Evolutionary conservation across 2,329 filamentous ascomycete genomes (phyloP), one percentile per base, ranked within the genome.

Genomic region (Penicillium crustosum): DNA sequence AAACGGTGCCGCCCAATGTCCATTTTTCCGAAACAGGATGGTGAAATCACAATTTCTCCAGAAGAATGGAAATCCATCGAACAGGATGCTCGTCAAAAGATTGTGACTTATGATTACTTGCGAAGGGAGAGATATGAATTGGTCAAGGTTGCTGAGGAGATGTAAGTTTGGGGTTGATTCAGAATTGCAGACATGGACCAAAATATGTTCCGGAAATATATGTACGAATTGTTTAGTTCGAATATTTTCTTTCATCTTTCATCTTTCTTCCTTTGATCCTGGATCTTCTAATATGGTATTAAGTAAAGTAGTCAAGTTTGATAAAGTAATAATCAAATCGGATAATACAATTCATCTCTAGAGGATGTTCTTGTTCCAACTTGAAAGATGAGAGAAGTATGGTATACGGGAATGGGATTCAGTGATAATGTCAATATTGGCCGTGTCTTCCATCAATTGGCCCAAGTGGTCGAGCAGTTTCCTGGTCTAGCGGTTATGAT

Each of bases 1-100:
- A 29, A 61, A 13, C 63, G 66, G 13, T 42, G 50, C 15, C 63
- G 66, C 10, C 43, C 50, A 35, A 69, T 59, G 25, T 44, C 59
- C 6, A 60, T 68, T 15, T 66, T 69, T 35, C 19, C 53, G 4
- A 58, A 61, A 27, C 66, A 66, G 35, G 36, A 49, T 5, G 61
- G 53, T 35, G 67, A 69, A 48, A 21, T 53, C 23, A 48, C 64
- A 6, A 33, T 64, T 6, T 47, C 50, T 10, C 39, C 52, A 1
- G 29, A 41, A 9, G 41, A 61, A 15, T 68, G 66, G 66, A 9
- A 54, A 13, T 45, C 23, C 15, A 53, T 68, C n/a, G n/a, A 50
- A 5, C 13, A 53, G 4, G 15, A 49, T 9, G 52, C 35, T 25
- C 1, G 45, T 9, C 7, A 25, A 0, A 25, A 12, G 13, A 49